phyloP scores from a whole-genome alignment of 2,329 filamentous ascomycete genomes.

The Bipolaris cookei region DNA sequence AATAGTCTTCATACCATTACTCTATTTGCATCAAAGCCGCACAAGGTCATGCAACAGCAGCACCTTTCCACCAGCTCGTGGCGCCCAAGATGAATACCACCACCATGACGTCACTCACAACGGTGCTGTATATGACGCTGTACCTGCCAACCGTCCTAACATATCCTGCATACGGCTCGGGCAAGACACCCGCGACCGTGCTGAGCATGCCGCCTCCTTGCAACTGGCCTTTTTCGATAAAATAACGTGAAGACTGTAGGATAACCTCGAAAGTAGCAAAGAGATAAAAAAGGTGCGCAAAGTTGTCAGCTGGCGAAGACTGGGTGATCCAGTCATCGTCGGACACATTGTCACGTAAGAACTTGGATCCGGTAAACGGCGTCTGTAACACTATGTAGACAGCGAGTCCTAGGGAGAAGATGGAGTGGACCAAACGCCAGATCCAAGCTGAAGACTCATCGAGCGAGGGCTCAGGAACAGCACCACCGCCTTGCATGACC shows the following conservation, averaged over 20 bases:
- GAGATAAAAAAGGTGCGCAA: conserved; percentile 73
- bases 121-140: conserved; percentile 72
- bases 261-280: conserved; percentile 79
- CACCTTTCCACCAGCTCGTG: conserved; percentile 57
- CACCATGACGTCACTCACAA: conserved; percentile 75
- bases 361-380: conserved; percentile 70
- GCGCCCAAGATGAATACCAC: conserved; percentile 77
- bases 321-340: conserved; percentile 42
- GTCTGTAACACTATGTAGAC: conserved; percentile 73
- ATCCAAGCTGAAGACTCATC: conserved; percentile 58
- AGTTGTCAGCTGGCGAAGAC: conserved; percentile 49
- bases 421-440: conserved; percentile 76
- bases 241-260: conserved; percentile 73
- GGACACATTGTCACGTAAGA: conserved; percentile 56
- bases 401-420: conserved; percentile 73
- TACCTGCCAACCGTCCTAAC: conserved; percentile 68
- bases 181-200: conserved; percentile 69
- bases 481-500: conserved; percentile 54
- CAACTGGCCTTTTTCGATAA: conserved; percentile 67
- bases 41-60: conserved; percentile 31
- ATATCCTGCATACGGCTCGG: conserved; percentile 67
- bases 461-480: conserved; percentile 44
- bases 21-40: conserved; percentile 1
- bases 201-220: conserved; percentile 68
- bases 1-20: conserved; percentile 4